Percentiles rank a stretch among this genome's conserved stretches.
These are phyloP conservation scores for Pichia californica DNA, from an alignment of 805 yeast species.

Conservation along the genomic window DNA sequence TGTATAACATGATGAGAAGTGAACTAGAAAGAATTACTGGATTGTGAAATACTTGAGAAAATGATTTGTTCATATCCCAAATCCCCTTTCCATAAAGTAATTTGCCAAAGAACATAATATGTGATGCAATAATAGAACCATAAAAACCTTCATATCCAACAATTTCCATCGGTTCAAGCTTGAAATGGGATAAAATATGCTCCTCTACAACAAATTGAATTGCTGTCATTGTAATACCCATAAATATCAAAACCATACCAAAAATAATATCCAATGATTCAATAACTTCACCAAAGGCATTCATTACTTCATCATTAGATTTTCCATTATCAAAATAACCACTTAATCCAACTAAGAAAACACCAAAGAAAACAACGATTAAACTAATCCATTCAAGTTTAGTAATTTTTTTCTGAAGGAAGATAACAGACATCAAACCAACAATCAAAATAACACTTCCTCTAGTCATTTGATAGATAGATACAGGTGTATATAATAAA, in stretches of 20 bases:
- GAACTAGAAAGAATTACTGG: conserved; percentile 45
- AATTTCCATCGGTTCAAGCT: conserved; percentile 53
- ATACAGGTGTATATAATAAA: conserved; percentile 65
- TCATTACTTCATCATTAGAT: not conserved
- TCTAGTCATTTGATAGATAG: conserved; percentile 80
- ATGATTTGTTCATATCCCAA: conserved; percentile 49
- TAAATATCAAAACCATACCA: conserved; percentile 53
- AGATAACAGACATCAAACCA: conserved; percentile 60
- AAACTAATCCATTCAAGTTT: conserved; percentile 65
- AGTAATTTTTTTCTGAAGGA: conserved; percentile 49
- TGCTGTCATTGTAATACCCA: conserved; percentile 66
- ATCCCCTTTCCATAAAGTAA: conserved; percentile 41
- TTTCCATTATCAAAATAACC: conserved; percentile 37
- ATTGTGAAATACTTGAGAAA: conserved; percentile 41
- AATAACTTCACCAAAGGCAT: conserved; percentile 1
- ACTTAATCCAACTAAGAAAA: conserved; percentile 66
- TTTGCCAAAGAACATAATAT: conserved; percentile 40
- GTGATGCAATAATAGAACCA: conserved; percentile 44
- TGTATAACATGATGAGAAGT: conserved; percentile 61
- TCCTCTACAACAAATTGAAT: conserved; percentile 76
- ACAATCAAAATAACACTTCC: conserved; percentile 74
- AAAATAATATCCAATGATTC: conserved; percentile 31
- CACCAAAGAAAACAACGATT: conserved; percentile 59
- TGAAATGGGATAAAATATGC: conserved; percentile 46
- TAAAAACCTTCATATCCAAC: conserved; percentile 73